Conservation (phyloP, 768 basidiomycete species). For the Amanita pseudoporphyria region DNA sequence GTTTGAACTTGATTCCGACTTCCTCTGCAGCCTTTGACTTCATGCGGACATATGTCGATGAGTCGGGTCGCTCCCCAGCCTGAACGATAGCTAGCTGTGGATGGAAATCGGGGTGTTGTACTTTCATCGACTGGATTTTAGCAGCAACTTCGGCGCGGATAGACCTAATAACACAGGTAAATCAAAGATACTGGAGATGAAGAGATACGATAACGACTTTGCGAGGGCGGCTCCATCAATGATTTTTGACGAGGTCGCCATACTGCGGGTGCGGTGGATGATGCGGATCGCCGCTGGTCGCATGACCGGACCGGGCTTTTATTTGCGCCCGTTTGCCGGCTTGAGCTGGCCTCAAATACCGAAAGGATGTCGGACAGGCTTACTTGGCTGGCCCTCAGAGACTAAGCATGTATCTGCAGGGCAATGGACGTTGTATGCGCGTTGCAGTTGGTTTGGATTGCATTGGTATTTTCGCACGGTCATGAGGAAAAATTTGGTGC, state of each 20-base stretch:
- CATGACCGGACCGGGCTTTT: neutral
- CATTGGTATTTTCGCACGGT: neutral
- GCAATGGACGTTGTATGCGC: no score
- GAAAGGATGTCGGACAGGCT: neutral
- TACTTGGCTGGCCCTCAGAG: neutral
- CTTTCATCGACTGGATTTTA: slow-evolving; percentile 54
- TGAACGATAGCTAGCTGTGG: slow-evolving; percentile 90
- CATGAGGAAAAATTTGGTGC: slow-evolving; percentile 10
- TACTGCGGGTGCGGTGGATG: slow-evolving; percentile 26
- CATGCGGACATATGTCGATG: slow-evolving; percentile 91
- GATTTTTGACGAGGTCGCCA: slow-evolving; percentile 33
- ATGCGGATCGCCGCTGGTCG: neutral
- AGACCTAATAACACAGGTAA: slow-evolving; percentile 36
- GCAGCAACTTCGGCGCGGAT: slow-evolving; percentile 71
- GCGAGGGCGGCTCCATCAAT: slow-evolving; percentile 84
- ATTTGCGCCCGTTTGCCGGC: neutral
- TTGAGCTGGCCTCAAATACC: no score
- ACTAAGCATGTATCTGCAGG: no score
- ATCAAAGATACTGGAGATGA: neutral
- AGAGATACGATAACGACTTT: slow-evolving; percentile 42
- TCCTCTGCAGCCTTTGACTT: slow-evolving; percentile 94
- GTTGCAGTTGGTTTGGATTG: no score
- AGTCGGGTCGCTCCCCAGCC: slow-evolving; percentile 88
- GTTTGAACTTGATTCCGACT: slow-evolving; percentile 81
- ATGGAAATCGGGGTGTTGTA: slow-evolving; percentile 76